These are phyloP conservation scores for Thielaviopsis ethacetica DNA, from an alignment of 2,329 filamentous ascomycete genomes.

Conservation along the genomic window DNA sequence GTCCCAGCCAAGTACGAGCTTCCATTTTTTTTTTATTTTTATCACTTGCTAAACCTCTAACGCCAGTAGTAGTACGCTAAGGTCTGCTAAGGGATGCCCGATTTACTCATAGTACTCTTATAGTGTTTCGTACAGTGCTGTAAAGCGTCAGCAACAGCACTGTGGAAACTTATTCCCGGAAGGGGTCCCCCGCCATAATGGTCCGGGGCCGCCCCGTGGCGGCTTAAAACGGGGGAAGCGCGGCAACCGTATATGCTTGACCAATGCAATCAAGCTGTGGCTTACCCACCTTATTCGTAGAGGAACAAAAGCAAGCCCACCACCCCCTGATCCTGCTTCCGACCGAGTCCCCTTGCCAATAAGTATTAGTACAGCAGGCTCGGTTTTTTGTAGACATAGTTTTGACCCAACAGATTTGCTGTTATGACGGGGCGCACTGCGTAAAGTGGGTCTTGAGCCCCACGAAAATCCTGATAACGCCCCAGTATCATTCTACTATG, in stretches of 20 bases:
- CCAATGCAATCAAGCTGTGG: neutral
- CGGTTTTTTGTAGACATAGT: neutral
- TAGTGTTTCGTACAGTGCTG: too few species aligned
- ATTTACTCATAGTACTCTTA: neutral
- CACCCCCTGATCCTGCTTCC: neutral
- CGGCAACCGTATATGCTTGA: neutral
- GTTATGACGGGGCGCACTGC: neutral
- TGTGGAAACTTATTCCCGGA: neutral
- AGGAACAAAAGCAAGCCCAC: neutral
- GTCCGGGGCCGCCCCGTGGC: neutral
- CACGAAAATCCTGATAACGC: neutral
- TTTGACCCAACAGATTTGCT: neutral
- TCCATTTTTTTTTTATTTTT: neutral
- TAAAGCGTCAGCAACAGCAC: neutral
- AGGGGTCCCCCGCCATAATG: neutral
- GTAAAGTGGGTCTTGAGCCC: neutral
- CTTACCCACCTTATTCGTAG: neutral
- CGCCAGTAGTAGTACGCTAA: neutral
- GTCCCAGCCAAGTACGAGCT: neutral
- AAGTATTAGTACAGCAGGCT: neutral
- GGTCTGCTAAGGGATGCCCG: neutral
- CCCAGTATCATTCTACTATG: neutral
- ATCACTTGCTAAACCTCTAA: neutral
- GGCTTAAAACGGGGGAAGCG: neutral
- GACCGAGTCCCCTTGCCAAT: neutral